Evolutionary conservation across 1,139 yeast species (phyloP).

Genomic region (Sugiyamaella grinbergsii): DNA sequence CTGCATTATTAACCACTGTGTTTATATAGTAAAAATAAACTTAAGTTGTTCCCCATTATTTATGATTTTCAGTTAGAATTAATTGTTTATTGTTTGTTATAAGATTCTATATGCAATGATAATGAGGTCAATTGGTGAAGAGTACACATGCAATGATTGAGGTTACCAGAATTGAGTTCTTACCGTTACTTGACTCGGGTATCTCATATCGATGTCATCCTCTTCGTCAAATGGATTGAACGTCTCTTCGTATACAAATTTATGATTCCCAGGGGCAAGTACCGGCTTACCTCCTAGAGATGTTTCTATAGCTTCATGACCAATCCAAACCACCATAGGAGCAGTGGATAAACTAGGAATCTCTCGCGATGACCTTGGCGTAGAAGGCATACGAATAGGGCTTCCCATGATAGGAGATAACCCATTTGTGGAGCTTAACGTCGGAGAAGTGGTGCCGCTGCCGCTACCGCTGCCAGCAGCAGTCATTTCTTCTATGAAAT

Average conservation of each 20-base stretch:
- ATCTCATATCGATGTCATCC: conserved; percentile 9
- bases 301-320: conserved; percentile 15
- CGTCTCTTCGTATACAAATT: conserved; percentile 5
- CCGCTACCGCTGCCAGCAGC: neutral
- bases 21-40: neutral
- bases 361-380: neutral
- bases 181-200: conserved; percentile 4
- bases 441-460: too few species aligned
- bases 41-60: too few species aligned
- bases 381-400: neutral
- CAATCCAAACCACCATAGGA: conserved; percentile 13
- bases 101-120: too few species aligned
- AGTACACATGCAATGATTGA: too few species aligned
- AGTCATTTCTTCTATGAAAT: neutral
- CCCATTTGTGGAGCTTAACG: neutral
- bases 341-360: neutral
- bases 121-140: too few species aligned
- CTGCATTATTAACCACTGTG: neutral
- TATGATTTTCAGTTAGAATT: too few species aligned
- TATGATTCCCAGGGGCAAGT: neutral
- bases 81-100: too few species aligned
- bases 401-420: neutral
- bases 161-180: conserved; percentile 16
- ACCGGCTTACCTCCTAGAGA: conserved; percentile 1
- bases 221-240: conserved; percentile 17